These are phyloP conservation scores for Daldinia sp. DNA, from an alignment of 2,329 filamentous ascomycete genomes.

Conservation along the genomic window DNA sequence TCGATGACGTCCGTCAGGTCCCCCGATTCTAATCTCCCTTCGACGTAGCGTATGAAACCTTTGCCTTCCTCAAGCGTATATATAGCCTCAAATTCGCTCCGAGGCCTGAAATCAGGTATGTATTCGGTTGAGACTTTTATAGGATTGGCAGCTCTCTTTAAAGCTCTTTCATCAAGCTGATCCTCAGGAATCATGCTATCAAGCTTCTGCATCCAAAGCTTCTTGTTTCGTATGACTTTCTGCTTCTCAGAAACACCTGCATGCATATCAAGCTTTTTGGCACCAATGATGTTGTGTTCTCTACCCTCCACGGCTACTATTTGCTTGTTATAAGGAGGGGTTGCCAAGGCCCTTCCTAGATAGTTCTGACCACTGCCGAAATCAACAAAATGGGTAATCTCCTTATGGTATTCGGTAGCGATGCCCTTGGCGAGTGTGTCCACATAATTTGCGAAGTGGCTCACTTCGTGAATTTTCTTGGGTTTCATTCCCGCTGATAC, in stretches of 20 bases:
- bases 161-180: slow-evolving; percentile 52
- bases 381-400: slow-evolving; percentile 88
- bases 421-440: slow-evolving; percentile 68
- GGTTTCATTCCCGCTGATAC: slow-evolving; percentile 91
- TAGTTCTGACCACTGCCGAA: slow-evolving; percentile 98
- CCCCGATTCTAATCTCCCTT: slow-evolving; percentile 76
- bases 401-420: slow-evolving; percentile 60
- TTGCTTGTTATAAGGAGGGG: slow-evolving; percentile 82
- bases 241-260: slow-evolving; percentile 79
- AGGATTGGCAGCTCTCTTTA: slow-evolving; percentile 48
- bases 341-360: slow-evolving; percentile 85
- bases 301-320: slow-evolving; percentile 92
- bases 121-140: slow-evolving; percentile 45
- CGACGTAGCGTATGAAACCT: slow-evolving; percentile 79
- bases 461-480: slow-evolving; percentile 95
- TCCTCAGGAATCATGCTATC: slow-evolving; percentile 53
- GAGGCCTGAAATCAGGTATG: slow-evolving; percentile 60
- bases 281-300: slow-evolving; percentile 85
- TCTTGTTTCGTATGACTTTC: slow-evolving; percentile 82
- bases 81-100: slow-evolving; percentile 58
- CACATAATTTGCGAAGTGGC: slow-evolving; percentile 88
- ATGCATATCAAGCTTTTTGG: slow-evolving; percentile 82
- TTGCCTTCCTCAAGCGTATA: slow-evolving; percentile 68
- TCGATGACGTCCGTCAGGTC: slow-evolving; percentile 61
- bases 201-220: slow-evolving; percentile 69